Percentiles rank a stretch among this genome's conserved stretches.
Conservation (phyloP, 1,284 basidiomycete genomes). For the Amylostereum areolatum region DNA sequence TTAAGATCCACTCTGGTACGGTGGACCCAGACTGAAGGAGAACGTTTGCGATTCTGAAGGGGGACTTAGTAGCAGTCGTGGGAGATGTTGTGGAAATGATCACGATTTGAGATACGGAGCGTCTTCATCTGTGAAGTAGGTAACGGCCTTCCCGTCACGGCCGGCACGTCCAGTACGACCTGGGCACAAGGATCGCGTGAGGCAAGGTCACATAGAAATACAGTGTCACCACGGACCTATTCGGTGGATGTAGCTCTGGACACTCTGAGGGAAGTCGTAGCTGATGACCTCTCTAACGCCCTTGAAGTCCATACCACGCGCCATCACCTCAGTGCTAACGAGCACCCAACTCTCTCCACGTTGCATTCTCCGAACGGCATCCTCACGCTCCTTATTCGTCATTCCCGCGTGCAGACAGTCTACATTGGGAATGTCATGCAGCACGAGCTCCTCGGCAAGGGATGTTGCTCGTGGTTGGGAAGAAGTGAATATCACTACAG, state of each 20-base stretch:
- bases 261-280: constrained; percentile 92
- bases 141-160: constrained; percentile 85
- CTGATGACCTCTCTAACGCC: constrained; percentile 94
- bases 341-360: constrained; percentile 88
- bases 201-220: too few species aligned
- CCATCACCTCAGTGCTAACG: constrained; percentile 93
- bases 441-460: constrained; percentile 79
- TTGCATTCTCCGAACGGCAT: constrained; percentile 81
- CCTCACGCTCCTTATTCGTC: constrained; percentile 82
- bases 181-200: too few species aligned
- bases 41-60: constrained; percentile 84
- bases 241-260: constrained; percentile 93
- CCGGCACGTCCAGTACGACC: constrained; percentile 94
- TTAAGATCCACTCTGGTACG: constrained; percentile 88
- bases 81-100: constrained; percentile 21
- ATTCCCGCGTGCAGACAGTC: constrained; percentile 91
- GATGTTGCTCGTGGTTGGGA: constrained; percentile 89
- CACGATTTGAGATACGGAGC: constrained; percentile 87
- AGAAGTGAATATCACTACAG: constrained; percentile 91
- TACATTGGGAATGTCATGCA: constrained; percentile 83
- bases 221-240: constrained; percentile 78
- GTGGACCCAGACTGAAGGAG: constrained; percentile 84
- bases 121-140: constrained; percentile 95
- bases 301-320: constrained; percentile 96
- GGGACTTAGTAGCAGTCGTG: constrained; percentile 10